phyloP scores from a whole-genome alignment of 495 filamentous ascomycete genomes.

The Sabuloglossum arenarium region DNA sequence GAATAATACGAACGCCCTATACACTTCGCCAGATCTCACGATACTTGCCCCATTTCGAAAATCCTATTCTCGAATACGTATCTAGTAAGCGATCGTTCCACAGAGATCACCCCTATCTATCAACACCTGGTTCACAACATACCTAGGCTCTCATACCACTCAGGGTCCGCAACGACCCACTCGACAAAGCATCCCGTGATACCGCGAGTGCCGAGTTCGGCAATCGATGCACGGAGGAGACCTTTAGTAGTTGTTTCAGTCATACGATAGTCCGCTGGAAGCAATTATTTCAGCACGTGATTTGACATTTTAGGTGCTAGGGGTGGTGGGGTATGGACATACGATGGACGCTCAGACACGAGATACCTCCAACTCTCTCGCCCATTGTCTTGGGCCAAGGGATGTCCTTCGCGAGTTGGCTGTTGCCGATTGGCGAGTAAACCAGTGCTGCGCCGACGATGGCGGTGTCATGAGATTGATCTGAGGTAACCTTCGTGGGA shows the following conservation, averaged over 20 bases:
- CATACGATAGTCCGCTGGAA: neutral
- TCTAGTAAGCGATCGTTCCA: conserved; percentile 6
- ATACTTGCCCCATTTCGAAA: conserved; percentile 21
- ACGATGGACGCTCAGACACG: conserved; percentile 38
- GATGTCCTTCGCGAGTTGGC: conserved; percentile 30
- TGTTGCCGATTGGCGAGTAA: conserved; percentile 29
- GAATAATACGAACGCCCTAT: neutral
- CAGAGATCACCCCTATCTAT: conserved; percentile 3
- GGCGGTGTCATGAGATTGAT: conserved; percentile 21
- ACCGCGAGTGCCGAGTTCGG: conserved; percentile 17
- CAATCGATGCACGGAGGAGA: conserved; percentile 13
- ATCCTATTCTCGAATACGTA: conserved; percentile 13
- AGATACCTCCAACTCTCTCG: conserved; percentile 34
- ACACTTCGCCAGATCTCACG: conserved; percentile 20
- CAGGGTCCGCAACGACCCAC: conserved; percentile 12
- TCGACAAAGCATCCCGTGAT: conserved; percentile 19
- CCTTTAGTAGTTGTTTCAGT: neutral
- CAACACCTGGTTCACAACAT: neutral
- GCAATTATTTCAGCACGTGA: conserved; percentile 6
- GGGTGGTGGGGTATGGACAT: conserved; percentile 6
- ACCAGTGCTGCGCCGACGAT: conserved; percentile 35
- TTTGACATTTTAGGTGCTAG: neutral
- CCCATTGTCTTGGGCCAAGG: conserved; percentile 36
- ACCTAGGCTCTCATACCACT: conserved; percentile 16
- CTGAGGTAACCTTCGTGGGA: neutral